Conservation (phyloP, 306 rosid genomes). For the Myrica gale region DNA sequence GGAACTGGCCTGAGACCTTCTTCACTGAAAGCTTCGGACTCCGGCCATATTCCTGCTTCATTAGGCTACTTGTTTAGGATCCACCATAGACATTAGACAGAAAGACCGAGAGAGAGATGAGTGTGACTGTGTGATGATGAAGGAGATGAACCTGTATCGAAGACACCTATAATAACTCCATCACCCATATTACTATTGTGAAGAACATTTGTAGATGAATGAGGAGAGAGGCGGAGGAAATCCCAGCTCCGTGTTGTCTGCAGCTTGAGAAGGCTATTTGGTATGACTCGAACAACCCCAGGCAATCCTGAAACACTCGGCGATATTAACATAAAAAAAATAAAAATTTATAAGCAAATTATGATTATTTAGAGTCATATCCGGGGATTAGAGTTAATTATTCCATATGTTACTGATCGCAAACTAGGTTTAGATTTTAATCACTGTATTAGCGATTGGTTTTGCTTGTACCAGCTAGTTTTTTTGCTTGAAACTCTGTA, state of each 20-base stretch:
- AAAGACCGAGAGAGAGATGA: not conserved
- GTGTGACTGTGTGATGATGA: not conserved
- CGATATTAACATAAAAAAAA: not conserved
- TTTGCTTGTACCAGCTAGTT: slow-evolving; percentile 20
- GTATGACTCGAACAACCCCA: slow-evolving; percentile 45
- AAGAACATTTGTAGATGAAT: slow-evolving; percentile 26
- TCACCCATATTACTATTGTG: slow-evolving; percentile 39
- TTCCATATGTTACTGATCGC: not conserved
- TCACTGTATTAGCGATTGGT: not conserved
- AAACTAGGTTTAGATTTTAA: not conserved
- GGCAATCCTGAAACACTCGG: slow-evolving; percentile 32
- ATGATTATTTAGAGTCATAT: not conserved
- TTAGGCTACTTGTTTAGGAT: not conserved
- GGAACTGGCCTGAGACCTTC: slow-evolving; percentile 48
- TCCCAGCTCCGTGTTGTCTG: slow-evolving; percentile 67
- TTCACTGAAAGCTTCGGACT: slow-evolving; percentile 43
- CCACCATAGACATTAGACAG: not conserved
- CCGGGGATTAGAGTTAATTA: not conserved
- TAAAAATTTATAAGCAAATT: not conserved
- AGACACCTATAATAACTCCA: slow-evolving; percentile 43
- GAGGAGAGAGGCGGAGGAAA: slow-evolving; percentile 39
- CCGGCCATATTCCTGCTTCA: slow-evolving; percentile 57
- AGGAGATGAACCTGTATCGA: slow-evolving; percentile 44
- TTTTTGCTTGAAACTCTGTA: slow-evolving; percentile 36
- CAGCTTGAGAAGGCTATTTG: slow-evolving; percentile 40